phyloP scores from a whole-genome alignment of 345 rosid species.

The Hypericum androsaemum region DNA sequence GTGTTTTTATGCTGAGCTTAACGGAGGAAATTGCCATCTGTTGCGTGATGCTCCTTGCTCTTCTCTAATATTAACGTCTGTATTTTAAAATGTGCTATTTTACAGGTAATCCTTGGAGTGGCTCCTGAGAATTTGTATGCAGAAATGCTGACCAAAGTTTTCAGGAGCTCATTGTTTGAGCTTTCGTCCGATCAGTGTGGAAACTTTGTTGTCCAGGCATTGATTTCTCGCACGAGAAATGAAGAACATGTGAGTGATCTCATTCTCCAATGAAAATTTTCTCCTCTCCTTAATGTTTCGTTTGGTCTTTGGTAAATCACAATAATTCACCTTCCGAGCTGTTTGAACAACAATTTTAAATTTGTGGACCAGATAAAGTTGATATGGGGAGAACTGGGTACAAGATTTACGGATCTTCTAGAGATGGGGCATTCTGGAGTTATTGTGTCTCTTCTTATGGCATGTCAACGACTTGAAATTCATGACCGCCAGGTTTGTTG shows the following conservation, averaged over 20 bases:
- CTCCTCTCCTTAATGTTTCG: background rate
- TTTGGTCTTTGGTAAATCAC: background rate
- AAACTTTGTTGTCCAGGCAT: slow-evolving; percentile 80
- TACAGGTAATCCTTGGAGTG: slow-evolving; percentile 82
- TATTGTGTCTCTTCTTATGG: slow-evolving; percentile 67
- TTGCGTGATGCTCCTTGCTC: background rate
- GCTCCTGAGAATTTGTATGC: slow-evolving; percentile 68
- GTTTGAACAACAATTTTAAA: slow-evolving; percentile 3
- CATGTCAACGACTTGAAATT: slow-evolving; percentile 58
- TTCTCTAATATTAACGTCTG: background rate
- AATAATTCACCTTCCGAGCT: background rate
- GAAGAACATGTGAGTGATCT: slow-evolving; percentile 50
- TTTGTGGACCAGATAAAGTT: slow-evolving; percentile 50
- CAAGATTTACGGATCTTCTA: slow-evolving; percentile 64
- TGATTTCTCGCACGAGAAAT: slow-evolving; percentile 59
- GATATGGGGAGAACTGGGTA: slow-evolving; percentile 76
- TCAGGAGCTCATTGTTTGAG: slow-evolving; percentile 54
- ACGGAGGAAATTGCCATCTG: background rate
- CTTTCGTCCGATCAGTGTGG: slow-evolving; percentile 83
- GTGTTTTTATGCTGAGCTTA: too few relatives aligned
- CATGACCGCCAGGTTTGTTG: slow-evolving; percentile 50
- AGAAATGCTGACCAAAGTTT: slow-evolving; percentile 57
- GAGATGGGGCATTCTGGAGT: slow-evolving; percentile 85
- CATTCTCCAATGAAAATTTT: background rate
- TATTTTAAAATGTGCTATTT: slow-evolving; percentile 9